A percentile compares a stretch with the other conserved stretches of the same genome.
Conservation (phyloP, 495 filamentous ascomycete genomes). For the Lasiosphaeriaceae sp. region DNA sequence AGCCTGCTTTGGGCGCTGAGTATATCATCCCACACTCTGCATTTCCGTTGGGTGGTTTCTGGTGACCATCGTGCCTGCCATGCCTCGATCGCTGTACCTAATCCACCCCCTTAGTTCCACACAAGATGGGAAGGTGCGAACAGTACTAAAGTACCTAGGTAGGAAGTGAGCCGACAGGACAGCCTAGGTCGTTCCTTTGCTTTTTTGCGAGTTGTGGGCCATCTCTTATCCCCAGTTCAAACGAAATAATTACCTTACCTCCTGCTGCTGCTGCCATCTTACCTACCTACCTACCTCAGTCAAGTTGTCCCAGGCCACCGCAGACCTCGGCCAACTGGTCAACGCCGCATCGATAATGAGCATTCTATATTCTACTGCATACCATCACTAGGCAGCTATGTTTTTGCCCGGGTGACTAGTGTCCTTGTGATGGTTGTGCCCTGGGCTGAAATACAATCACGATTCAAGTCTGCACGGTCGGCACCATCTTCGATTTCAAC, state of each 20-base stretch:
- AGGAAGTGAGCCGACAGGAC: no score
- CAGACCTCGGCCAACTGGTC: background rate
- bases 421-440: background rate
- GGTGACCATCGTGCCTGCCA: slow-evolving; percentile 3
- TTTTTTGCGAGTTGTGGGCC: no score
- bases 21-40: background rate
- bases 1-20: slow-evolving; percentile 15
- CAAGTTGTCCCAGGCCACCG: background rate
- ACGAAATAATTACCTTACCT: no score
- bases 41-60: background rate
- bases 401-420: background rate
- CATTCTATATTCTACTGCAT: slow-evolving; percentile 4
- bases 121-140: background rate
- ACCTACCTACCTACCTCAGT: no score
- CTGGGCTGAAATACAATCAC: background rate
- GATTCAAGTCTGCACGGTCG: background rate
- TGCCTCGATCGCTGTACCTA: background rate
- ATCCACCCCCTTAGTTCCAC: no score
- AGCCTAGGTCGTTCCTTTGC: no score
- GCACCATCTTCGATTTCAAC: background rate
- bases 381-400: background rate
- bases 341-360: slow-evolving; percentile 2
- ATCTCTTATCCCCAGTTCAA: no score
- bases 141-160: background rate
- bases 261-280: no score